These are phyloP conservation scores for Barnettozyma hawaiiensis DNA, from an alignment of 1,139 yeast species.

Conservation along the genomic window DNA sequence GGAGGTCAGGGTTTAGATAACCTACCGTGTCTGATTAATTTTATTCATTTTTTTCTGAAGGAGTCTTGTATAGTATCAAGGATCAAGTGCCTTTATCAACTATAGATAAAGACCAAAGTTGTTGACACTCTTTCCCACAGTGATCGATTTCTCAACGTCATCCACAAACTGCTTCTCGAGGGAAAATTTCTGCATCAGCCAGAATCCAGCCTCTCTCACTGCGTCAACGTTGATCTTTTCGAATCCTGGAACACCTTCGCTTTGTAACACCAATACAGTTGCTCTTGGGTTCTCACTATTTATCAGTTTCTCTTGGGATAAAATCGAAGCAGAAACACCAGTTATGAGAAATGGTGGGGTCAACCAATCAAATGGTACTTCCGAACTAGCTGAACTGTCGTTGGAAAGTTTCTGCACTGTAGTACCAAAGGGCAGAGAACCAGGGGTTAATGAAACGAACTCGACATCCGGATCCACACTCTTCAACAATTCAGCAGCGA, in stretches of 20 bases:
- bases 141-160: constrained; percentile 8
- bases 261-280: constrained; percentile 34
- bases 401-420: constrained; percentile 10
- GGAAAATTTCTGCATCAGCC: constrained; percentile 18
- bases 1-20: constrained; percentile 5
- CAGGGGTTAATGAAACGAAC: constrained; percentile 19
- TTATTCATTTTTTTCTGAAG: too few relatives aligned
- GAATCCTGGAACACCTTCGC: constrained; percentile 55
- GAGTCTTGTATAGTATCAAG: too few relatives aligned
- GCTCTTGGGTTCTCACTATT: constrained; percentile 4
- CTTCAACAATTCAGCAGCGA: constrained; percentile 21
- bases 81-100: neutral
- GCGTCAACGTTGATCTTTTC: constrained; percentile 35
- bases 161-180: constrained; percentile 10
- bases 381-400: too few relatives aligned
- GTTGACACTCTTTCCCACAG: constrained; percentile 19
- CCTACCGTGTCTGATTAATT: too few relatives aligned
- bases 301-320: constrained; percentile 26
- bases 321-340: constrained; percentile 43
- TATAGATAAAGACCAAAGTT: constrained; percentile 23
- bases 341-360: constrained; percentile 53
- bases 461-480: constrained; percentile 7
- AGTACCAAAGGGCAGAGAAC: constrained; percentile 16
- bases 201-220: constrained; percentile 17
- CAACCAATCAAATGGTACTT: constrained; percentile 22